phyloP scores from a whole-genome alignment of 768 basidiomycete genomes.

The Lyophyllum shimeji region DNA sequence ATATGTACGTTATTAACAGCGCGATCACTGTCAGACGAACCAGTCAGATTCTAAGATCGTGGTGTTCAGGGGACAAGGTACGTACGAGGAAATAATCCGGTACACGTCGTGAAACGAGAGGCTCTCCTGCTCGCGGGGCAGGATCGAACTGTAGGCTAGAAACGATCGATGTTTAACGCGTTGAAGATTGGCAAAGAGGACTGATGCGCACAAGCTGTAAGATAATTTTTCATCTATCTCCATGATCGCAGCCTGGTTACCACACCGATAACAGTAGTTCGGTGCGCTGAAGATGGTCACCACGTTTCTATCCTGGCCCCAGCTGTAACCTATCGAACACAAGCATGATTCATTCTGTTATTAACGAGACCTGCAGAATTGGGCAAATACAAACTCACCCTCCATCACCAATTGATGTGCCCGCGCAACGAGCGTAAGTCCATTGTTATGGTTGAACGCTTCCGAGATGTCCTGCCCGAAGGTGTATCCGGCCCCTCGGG shows the following conservation, averaged over 20 bases:
- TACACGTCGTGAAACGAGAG: conserved; percentile 93
- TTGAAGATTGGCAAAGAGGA: background rate
- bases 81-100: conserved; percentile 92
- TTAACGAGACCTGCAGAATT: background rate
- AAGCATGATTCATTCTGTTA: background rate
- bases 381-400: conserved; percentile 50
- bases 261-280: conserved; percentile 99
- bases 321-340: conserved; percentile 70
- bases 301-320: conserved; percentile 99
- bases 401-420: conserved; percentile 98
- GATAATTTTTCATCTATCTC: conserved; percentile 99
- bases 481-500: conserved; percentile 97
- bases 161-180: background rate
- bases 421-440: conserved; percentile 90
- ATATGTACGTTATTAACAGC: conserved; percentile 26
- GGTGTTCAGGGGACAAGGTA: conserved; percentile 10
- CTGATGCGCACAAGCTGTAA: conserved; percentile 77
- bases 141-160: conserved; percentile 98
- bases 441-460: conserved; percentile 99
- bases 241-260: conserved; percentile 99
- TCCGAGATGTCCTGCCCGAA: conserved; percentile 99
- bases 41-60: background rate
- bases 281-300: conserved; percentile 99
- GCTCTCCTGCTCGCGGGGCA: conserved; percentile 97
- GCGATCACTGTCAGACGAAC: conserved; percentile 18